A percentile compares a stretch with the other conserved stretches of the same genome.
phyloP scores from a whole-genome alignment of 495 filamentous ascomycete species.

The Talaromyces wortmannii region DNA sequence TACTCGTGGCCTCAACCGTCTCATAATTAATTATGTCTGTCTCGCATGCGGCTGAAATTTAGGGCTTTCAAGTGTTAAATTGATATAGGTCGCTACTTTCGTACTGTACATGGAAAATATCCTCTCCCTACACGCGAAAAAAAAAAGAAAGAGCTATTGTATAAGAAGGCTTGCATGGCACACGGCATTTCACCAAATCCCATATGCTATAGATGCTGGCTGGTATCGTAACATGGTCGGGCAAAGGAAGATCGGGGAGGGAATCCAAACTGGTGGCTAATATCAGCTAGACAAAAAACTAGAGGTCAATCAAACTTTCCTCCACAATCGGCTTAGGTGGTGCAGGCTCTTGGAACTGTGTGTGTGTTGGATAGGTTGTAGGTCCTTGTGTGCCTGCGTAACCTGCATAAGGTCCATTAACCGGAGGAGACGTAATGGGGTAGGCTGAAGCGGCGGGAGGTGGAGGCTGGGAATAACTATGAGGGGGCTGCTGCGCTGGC shows the following conservation, averaged over 20 bases:
- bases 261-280: neutral
- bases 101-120: conserved; percentile 1
- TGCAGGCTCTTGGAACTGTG: conserved; percentile 29
- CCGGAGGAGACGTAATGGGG: too few relatives aligned
- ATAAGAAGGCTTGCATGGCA: neutral
- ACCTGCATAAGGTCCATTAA: conserved; percentile 21
- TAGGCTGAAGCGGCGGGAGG: conserved; percentile 40
- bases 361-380: conserved; percentile 55
- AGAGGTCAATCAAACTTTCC: conserved; percentile 84
- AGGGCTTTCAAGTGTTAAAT: neutral
- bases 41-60: neutral
- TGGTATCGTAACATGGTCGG: conserved; percentile 1
- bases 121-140: neutral
- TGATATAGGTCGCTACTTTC: neutral
- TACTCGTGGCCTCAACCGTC: too few relatives aligned
- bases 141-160: neutral
- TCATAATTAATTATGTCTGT: too few relatives aligned
- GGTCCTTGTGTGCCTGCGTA: conserved; percentile 48
- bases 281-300: conserved; percentile 3
- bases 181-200: neutral
- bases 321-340: conserved; percentile 57
- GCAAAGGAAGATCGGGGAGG: neutral
- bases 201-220: neutral
- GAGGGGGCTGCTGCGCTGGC: conserved; percentile 20
- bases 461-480: conserved; percentile 31